These are phyloP conservation scores for Rhodotorula sp. DNA, from an alignment of 1,284 basidiomycete species.

Conservation along the genomic window DNA sequence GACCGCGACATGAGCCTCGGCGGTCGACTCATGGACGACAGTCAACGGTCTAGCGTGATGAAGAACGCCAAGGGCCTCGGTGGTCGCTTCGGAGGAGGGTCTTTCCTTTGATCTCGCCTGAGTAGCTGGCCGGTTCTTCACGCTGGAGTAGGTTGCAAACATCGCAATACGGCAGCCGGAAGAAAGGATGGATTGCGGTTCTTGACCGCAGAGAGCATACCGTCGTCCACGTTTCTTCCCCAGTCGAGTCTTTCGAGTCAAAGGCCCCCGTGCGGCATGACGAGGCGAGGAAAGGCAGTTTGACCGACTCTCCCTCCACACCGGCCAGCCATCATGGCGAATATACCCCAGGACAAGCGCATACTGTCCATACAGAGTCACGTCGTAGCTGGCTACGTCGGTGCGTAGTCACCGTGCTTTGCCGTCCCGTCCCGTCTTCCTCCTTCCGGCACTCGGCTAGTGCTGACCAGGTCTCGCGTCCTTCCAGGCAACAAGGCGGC, in stretches of 20 bases:
- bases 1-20: slow-evolving; percentile 77
- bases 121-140: not conserved
- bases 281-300: no score
- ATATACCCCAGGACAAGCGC: slow-evolving; percentile 40
- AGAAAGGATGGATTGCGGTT: no score
- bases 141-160: not conserved
- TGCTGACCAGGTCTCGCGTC: not conserved
- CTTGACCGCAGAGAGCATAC: no score
- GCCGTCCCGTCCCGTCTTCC: not conserved
- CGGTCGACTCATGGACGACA: slow-evolving; percentile 80
- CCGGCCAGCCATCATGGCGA: not conserved
- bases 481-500: slow-evolving; percentile 70
- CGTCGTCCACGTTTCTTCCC: no score
- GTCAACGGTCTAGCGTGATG: slow-evolving; percentile 69
- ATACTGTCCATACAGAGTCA: slow-evolving; percentile 77
- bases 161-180: not conserved
- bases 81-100: slow-evolving; percentile 39
- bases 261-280: no score
- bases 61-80: slow-evolving; percentile 63
- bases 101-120: slow-evolving; percentile 30
- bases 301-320: no score
- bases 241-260: no score
- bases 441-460: not conserved
- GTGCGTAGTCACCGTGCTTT: slow-evolving; percentile 52
- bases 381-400: slow-evolving; percentile 93